A percentile compares a stretch with the other conserved stretches of the same genome.
Evolutionary conservation across 371 early-diverging fungal genomes (phyloP).

Genomic region (Mortierella sp.): DNA sequence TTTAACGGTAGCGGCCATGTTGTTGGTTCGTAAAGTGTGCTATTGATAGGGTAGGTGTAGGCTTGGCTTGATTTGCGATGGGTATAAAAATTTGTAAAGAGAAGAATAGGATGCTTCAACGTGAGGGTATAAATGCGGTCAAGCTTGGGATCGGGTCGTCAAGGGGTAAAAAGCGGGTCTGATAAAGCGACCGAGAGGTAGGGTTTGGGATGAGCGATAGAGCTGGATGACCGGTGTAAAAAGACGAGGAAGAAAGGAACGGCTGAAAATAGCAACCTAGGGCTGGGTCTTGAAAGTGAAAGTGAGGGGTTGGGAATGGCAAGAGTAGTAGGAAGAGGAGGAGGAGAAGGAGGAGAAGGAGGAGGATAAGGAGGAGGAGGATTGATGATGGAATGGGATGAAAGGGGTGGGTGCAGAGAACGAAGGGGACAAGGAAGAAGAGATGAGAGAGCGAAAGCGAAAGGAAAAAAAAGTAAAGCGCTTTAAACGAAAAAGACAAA

Average conservation of each 20-base stretch:
- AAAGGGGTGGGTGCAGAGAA: background rate
- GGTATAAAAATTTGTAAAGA: background rate
- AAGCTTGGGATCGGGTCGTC: background rate
- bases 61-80: background rate
- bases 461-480: background rate
- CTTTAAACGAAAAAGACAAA: background rate
- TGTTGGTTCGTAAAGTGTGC: conserved; percentile 5
- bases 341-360: background rate
- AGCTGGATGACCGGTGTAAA: background rate
- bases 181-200: background rate
- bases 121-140: background rate
- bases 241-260: background rate
- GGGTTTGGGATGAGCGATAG: background rate
- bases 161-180: background rate
- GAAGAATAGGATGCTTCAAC: background rate
- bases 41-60: background rate
- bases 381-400: background rate
- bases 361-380: background rate
- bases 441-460: background rate
- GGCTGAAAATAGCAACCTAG: background rate
- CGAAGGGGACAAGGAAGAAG: background rate
- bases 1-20: conserved; percentile 49
- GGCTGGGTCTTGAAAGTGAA: conserved; percentile 1
- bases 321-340: background rate
- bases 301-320: background rate